Percentiles rank a stretch among this genome's conserved stretches.
These are phyloP conservation scores for Ascochyta koolunga DNA, from an alignment of 2,329 filamentous ascomycete genomes.

Conservation along the genomic window DNA sequence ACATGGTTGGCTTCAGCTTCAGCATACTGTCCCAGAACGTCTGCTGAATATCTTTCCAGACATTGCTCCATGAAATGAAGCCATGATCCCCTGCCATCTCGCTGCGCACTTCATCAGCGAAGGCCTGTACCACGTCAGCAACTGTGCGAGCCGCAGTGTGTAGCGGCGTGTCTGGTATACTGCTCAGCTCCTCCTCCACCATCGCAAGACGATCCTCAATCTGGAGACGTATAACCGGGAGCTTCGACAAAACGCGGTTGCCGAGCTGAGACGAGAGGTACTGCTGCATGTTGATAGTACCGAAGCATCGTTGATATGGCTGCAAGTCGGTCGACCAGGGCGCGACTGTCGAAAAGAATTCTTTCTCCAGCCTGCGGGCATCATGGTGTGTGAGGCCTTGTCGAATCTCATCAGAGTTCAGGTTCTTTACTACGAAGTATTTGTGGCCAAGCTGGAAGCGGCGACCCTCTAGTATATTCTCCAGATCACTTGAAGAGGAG, in stretches of 20 bases:
- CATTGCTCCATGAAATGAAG: slow-evolving; percentile 50
- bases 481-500: slow-evolving; percentile 60
- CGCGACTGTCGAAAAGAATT: slow-evolving; percentile 55
- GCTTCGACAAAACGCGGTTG: slow-evolving; percentile 47
- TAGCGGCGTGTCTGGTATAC: slow-evolving; percentile 69
- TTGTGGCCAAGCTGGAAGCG: slow-evolving; percentile 72
- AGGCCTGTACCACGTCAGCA: slow-evolving; percentile 61
- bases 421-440: slow-evolving; percentile 77
- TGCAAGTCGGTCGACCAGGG: slow-evolving; percentile 56
- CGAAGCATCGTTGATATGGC: slow-evolving; percentile 55
- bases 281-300: slow-evolving; percentile 57
- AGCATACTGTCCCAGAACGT: slow-evolving; percentile 57
- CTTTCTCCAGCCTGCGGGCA: slow-evolving; percentile 57
- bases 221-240: slow-evolving; percentile 53
- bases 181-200: slow-evolving; percentile 62
- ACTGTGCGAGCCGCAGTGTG: slow-evolving; percentile 71
- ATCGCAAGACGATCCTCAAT: slow-evolving; percentile 55
- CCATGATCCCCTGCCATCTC: slow-evolving; percentile 59
- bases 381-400: slow-evolving; percentile 51
- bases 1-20: slow-evolving; percentile 36
- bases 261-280: slow-evolving; percentile 58
- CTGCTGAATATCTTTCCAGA: slow-evolving; percentile 54
- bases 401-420: slow-evolving; percentile 59
- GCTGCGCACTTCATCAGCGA: slow-evolving; percentile 61
- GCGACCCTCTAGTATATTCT: slow-evolving; percentile 65